Conservation (phyloP, 2,329 filamentous ascomycete species). For the Tympanopsis confertula region DNA sequence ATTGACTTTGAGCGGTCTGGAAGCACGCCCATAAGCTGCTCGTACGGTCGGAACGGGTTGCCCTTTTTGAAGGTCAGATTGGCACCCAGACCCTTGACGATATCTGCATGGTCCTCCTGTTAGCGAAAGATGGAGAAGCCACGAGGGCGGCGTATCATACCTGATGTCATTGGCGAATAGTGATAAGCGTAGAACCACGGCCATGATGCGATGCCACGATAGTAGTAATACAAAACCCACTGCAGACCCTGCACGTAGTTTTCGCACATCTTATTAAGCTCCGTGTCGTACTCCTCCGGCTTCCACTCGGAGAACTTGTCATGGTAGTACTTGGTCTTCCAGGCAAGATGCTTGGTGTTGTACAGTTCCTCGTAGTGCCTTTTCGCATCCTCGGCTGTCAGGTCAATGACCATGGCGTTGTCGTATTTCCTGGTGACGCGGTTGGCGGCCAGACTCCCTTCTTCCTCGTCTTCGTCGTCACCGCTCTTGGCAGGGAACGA, state of each 20-base stretch:
- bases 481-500: slow-evolving; percentile 37
- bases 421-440: slow-evolving; percentile 86
- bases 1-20: slow-evolving; percentile 96
- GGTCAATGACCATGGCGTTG: slow-evolving; percentile 73
- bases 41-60: slow-evolving; percentile 86
- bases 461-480: slow-evolving; percentile 71
- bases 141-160: slow-evolving; percentile 30
- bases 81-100: slow-evolving; percentile 74
- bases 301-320: slow-evolving; percentile 80
- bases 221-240: slow-evolving; percentile 98
- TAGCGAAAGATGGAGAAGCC: too few species aligned
- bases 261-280: slow-evolving; percentile 72
- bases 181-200: slow-evolving; percentile 97
- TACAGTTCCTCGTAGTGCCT: slow-evolving; percentile 74
- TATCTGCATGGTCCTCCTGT: slow-evolving; percentile 42
- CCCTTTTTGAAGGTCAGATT: slow-evolving; percentile 87
- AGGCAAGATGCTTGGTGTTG: slow-evolving; percentile 75
- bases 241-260: slow-evolving; percentile 97
- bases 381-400: slow-evolving; percentile 68
- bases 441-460: slow-evolving; percentile 69
- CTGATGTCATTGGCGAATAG: slow-evolving; percentile 91
- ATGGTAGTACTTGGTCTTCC: slow-evolving; percentile 90
- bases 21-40: slow-evolving; percentile 96
- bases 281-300: slow-evolving; percentile 60
- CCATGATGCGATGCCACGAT: slow-evolving; percentile 93